Conservation (phyloP, 495 filamentous ascomycete species). For the Penicillium paxilli region DNA sequence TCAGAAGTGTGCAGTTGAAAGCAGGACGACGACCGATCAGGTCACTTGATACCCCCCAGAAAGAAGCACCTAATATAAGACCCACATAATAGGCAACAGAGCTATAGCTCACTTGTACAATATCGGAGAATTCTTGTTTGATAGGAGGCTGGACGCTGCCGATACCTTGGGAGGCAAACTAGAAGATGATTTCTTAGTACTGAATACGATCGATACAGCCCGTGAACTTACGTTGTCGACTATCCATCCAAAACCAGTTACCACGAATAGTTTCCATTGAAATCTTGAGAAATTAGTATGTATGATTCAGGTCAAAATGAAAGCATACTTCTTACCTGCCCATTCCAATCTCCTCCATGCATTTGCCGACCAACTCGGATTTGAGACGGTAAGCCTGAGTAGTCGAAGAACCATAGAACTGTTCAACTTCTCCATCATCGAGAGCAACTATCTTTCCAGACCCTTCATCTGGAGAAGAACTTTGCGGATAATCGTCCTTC, state of each 20-base stretch:
- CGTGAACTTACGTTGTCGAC: slow-evolving; percentile 31
- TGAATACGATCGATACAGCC: neutral
- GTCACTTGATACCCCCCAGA: slow-evolving; percentile 37
- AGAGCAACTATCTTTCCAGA: slow-evolving; percentile 22
- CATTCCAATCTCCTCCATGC: slow-evolving; percentile 37
- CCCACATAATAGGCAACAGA: slow-evolving; percentile 37
- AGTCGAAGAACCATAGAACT: slow-evolving; percentile 34
- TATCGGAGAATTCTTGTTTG: slow-evolving; percentile 26
- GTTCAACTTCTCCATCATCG: slow-evolving; percentile 22
- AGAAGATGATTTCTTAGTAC: neutral
- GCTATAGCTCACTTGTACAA: slow-evolving; percentile 33
- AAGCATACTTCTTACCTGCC: slow-evolving; percentile 18
- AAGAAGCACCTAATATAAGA: slow-evolving; percentile 34
- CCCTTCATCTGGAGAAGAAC: slow-evolving; percentile 1
- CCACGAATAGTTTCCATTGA: slow-evolving; percentile 35
- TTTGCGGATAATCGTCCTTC: neutral
- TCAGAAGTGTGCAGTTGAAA: neutral
- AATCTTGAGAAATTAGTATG: slow-evolving; percentile 19
- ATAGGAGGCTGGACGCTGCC: slow-evolving; percentile 32
- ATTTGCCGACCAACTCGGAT: slow-evolving; percentile 31
- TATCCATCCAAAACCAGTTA: slow-evolving; percentile 37
- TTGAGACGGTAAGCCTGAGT: slow-evolving; percentile 35
- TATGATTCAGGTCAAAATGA: neutral
- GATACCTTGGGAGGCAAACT: slow-evolving; percentile 36
- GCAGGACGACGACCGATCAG: slow-evolving; percentile 27